These are phyloP conservation scores for Auriscalpium microsporum DNA, from an alignment of 768 basidiomycete genomes.

Conservation along the genomic window DNA sequence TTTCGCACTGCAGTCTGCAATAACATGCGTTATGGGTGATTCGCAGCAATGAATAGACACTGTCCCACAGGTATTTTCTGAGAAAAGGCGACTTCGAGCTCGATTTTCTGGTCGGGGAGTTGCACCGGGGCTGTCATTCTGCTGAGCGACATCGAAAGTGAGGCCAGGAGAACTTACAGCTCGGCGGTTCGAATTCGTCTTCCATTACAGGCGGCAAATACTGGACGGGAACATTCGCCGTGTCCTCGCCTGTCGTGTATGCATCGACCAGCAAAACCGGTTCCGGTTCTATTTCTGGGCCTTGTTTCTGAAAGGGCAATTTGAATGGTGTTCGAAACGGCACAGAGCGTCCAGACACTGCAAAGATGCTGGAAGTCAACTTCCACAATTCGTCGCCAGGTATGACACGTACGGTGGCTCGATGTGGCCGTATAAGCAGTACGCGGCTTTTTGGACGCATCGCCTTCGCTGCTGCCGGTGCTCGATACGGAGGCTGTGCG, in stretches of 20 bases:
- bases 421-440: neutral
- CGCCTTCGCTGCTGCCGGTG: neutral
- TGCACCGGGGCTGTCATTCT: constrained; percentile 3
- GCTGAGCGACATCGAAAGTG: neutral
- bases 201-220: neutral
- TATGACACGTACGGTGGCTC: neutral
- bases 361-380: constrained; percentile 1
- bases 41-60: neutral
- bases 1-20: neutral
- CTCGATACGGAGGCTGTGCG: constrained; percentile 2
- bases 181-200: neutral
- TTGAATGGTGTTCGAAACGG: constrained; percentile 28
- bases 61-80: constrained; percentile 32
- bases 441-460: constrained; percentile 3
- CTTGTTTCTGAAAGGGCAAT: constrained; percentile 9
- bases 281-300: neutral
- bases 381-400: neutral
- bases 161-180: neutral
- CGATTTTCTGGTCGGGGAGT: constrained; percentile 24
- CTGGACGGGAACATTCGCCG: neutral
- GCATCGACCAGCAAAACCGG: neutral
- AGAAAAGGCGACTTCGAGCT: constrained; percentile 30
- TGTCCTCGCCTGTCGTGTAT: neutral
- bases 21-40: neutral
- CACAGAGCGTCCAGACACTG: neutral